phyloP scores from a whole-genome alignment of 192 early-diverging fungal species.

The Podila minutissima region DNA sequence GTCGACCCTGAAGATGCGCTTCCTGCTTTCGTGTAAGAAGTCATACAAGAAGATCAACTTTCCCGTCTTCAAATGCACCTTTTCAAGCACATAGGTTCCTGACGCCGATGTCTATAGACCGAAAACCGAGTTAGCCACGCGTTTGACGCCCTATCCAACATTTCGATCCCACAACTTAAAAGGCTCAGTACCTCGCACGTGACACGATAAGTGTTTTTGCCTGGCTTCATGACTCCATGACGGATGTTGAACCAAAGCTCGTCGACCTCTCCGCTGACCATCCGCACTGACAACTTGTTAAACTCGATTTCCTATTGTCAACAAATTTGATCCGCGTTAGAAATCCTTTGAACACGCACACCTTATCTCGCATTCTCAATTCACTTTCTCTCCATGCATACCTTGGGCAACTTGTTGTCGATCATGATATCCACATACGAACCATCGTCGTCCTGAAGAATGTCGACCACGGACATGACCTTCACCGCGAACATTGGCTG shows the following conservation, averaged over 20 bases:
- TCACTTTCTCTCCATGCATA: slow-evolving; percentile 15
- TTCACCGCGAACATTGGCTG: slow-evolving; percentile 64
- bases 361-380: too few species aligned
- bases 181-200: slow-evolving; percentile 56
- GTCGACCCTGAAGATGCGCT: slow-evolving; percentile 61
- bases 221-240: slow-evolving; percentile 58
- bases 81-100: slow-evolving; percentile 69
- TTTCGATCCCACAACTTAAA: not conserved
- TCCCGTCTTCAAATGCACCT: slow-evolving; percentile 62
- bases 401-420: slow-evolving; percentile 67
- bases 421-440: slow-evolving; percentile 62
- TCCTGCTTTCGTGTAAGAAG: slow-evolving; percentile 59
- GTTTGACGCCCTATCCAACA: too few species aligned
- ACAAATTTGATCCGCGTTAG: not conserved
- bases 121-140: not conserved
- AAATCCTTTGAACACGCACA: too few species aligned
- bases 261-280: slow-evolving; percentile 63
- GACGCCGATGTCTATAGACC: slow-evolving; percentile 58
- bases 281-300: slow-evolving; percentile 56
- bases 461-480: slow-evolving; percentile 66
- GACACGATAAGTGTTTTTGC: slow-evolving; percentile 59
- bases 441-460: slow-evolving; percentile 63
- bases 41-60: slow-evolving; percentile 67
- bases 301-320: slow-evolving; percentile 49
- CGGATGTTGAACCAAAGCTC: slow-evolving; percentile 59